Conservation (phyloP, 2,329 filamentous ascomycete genomes). For the Diaporthe aspalathi region DNA sequence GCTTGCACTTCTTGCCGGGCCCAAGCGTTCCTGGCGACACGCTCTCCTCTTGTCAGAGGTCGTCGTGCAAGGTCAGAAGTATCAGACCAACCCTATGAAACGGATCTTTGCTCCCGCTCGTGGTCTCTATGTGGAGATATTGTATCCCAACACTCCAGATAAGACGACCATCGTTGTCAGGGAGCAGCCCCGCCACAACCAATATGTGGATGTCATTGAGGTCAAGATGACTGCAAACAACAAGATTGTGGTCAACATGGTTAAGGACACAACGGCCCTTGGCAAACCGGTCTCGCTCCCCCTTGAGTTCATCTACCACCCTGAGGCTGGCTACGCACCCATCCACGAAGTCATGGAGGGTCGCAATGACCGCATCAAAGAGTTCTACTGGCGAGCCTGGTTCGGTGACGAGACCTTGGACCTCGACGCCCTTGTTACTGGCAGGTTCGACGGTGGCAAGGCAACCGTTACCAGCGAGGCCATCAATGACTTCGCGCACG, state of each 20-base stretch:
- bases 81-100: conserved; percentile 95
- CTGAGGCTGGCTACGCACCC: conserved; percentile 96
- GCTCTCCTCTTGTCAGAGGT: conserved; percentile 94
- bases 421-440: conserved; percentile 85
- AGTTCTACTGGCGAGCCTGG: conserved; percentile 99
- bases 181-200: conserved; percentile 87
- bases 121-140: conserved; percentile 90
- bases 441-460: conserved; percentile 89
- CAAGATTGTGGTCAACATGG: conserved; percentile 88
- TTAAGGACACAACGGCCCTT: conserved; percentile 91
- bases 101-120: conserved; percentile 88
- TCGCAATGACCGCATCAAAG: conserved; percentile 98
- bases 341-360: conserved; percentile 96
- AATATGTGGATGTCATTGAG: conserved; percentile 89
- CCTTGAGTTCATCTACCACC: conserved; percentile 91
- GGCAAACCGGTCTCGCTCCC: conserved; percentile 85
- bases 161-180: conserved; percentile 89
- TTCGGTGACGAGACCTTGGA: conserved; percentile 88
- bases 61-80: conserved; percentile 94
- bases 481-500: conserved; percentile 99
- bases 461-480: conserved; percentile 89
- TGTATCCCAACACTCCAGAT: conserved; percentile 80
- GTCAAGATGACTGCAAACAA: conserved; percentile 80
- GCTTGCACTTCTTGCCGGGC: conserved; percentile 88
- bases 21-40: conserved; percentile 90